Evolutionary conservation across 2,329 filamentous ascomycete genomes (phyloP).

Genomic region (Phaeosphaeria sp.): DNA sequence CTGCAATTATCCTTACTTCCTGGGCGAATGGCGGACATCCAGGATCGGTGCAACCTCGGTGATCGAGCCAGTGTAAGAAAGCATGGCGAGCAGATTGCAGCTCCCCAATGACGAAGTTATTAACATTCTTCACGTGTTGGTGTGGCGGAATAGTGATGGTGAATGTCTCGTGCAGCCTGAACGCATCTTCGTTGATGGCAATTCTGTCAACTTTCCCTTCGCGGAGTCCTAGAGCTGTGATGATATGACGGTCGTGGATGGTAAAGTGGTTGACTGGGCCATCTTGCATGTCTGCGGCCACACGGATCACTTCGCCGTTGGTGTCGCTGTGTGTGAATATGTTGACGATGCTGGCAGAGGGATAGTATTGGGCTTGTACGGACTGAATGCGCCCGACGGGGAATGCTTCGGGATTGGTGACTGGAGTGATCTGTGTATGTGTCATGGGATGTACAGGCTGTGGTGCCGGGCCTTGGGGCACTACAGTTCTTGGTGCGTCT

Average conservation of each 20-base stretch:
- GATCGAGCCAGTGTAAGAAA: constrained; percentile 25
- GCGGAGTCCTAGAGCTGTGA: constrained; percentile 15
- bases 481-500: background rate
- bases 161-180: constrained; percentile 17
- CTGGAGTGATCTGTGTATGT: constrained; percentile 4
- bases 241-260: constrained; percentile 15
- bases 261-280: constrained; percentile 21
- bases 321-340: constrained; percentile 13
- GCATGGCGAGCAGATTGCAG: constrained; percentile 18
- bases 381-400: constrained; percentile 16
- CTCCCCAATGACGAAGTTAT: constrained; percentile 18
- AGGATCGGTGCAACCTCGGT: constrained; percentile 10
- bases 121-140: background rate
- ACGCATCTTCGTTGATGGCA: background rate
- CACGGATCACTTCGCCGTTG: constrained; percentile 7
- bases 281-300: constrained; percentile 18
- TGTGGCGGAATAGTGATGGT: constrained; percentile 6
- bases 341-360: constrained; percentile 8
- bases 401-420: constrained; percentile 20
- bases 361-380: constrained; percentile 19
- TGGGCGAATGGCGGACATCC: constrained; percentile 5
- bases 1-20: constrained; percentile 16
- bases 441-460: background rate
- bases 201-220: constrained; percentile 7
- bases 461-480: background rate